phyloP scores from a whole-genome alignment of 2,329 filamentous ascomycete genomes.

The Colletotrichum spinosum region DNA sequence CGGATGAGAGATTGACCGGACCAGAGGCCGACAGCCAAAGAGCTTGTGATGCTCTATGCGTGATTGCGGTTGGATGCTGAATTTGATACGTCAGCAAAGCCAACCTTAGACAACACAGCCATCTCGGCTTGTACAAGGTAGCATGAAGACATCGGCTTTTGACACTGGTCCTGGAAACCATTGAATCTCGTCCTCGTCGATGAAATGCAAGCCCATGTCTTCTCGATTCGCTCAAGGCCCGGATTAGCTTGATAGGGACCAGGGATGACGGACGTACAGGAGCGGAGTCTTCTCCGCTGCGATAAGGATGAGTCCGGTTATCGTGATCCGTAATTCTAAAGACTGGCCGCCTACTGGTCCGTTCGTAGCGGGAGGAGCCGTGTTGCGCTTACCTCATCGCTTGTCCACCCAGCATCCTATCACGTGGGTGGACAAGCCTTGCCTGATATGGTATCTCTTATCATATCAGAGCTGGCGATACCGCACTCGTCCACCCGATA shows the following conservation, averaged over 20 bases:
- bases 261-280: not conserved
- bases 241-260: not conserved
- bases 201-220: too few species aligned
- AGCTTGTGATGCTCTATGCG: too few species aligned
- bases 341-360: slow-evolving; percentile 14
- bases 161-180: too few species aligned
- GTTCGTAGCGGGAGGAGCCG: not conserved
- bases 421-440: slow-evolving; percentile 30
- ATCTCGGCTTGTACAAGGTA: too few species aligned
- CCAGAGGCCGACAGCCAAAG: too few species aligned
- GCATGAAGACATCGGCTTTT: too few species aligned
- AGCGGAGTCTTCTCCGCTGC: slow-evolving; percentile 25
- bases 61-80: too few species aligned
- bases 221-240: not conserved
- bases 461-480: slow-evolving; percentile 13
- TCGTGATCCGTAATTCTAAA: slow-evolving; percentile 2
- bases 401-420: slow-evolving; percentile 7
- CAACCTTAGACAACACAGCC: too few species aligned
- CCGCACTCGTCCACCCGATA: slow-evolving; percentile 3
- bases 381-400: slow-evolving; percentile 4
- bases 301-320: slow-evolving; percentile 14
- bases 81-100: too few species aligned
- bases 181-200: too few species aligned
- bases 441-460: not conserved
- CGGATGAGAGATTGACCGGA: not conserved